Evolutionary conservation across 75 land plant species (phyloP), one percentile per base, ranked within the genome.

Genomic region (Cryptomeria japonica): DNA sequence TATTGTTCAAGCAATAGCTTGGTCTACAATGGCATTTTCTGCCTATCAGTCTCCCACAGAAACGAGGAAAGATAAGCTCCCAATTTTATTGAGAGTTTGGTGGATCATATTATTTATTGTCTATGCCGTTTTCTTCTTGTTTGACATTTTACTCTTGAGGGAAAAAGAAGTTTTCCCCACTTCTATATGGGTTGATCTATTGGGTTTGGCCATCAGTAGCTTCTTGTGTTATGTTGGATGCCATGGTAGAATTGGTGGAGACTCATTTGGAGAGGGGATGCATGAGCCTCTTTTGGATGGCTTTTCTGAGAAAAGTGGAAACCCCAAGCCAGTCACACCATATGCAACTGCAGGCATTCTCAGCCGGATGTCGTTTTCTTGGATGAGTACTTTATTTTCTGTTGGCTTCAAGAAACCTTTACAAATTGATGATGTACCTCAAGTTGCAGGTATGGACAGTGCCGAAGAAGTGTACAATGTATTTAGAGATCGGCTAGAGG

Each of bases 381-480:
- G 93, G 93, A 10, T 92, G 16, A 88, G 84, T 68, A 82, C 92
- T 25, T 73, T 91, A n/a, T 83, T 92, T 28, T 47, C 86, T 32
- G 64, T 87, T 36, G 93, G 93, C 4, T 86, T 53, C 53, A 87
- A 87, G 14, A 92, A 87, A 78, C 88, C 87, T 11, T 31, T 92
- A 22, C 47, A 86, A 16, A 37, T 87, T 14, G 73, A 91, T 37
- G 93, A 92, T 37, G 34, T 91, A 10, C 93, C 93, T n/a, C 70
- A 3, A 34, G 61, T 92, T 16, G 87, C 86, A 19, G 51, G 76
- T 8, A 22, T 32, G 41, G 90, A 92, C 49, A 83, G 39, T 19
- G 90, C 92, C 25, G 85, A 68, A 55, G 41, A 10, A 25, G 83
- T 85, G 15, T 88, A 84, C 53, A 1, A 28, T 16, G 42, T 25